Evolutionary conservation across 2,329 filamentous ascomycete species (phyloP).

Genomic region (Ceratocystis variospora): DNA sequence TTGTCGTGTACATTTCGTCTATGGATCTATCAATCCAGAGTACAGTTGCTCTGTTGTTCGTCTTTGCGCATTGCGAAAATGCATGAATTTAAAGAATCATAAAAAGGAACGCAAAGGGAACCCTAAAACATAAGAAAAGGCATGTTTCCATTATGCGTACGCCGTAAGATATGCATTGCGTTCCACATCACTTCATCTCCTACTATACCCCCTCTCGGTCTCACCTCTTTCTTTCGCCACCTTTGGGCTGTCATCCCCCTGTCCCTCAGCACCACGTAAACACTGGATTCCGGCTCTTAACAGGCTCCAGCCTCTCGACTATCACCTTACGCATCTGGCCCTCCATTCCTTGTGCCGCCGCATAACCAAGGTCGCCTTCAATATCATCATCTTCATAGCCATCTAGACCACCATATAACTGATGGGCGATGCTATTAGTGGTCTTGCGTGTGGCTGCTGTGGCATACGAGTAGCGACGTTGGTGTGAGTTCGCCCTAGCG

Average conservation of each 20-base stretch:
- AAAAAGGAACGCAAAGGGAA: neutral
- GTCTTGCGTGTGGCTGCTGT: conserved; percentile 35
- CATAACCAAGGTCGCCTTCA: conserved; percentile 87
- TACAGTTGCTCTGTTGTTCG: too few relatives aligned
- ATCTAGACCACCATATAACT: conserved; percentile 41
- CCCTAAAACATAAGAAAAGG: neutral
- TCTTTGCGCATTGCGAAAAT: too few relatives aligned
- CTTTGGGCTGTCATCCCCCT: neutral
- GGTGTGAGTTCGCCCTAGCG: conserved; percentile 19
- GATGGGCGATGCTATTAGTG: conserved; percentile 39
- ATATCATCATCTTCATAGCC: conserved; percentile 59
- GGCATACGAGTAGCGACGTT: conserved; percentile 42
- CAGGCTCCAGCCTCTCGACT: conserved; percentile 86
- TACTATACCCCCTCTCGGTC: neutral
- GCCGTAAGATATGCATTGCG: neutral
- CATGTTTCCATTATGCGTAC: neutral
- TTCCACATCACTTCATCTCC: neutral
- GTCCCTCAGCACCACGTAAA: conserved; percentile 79
- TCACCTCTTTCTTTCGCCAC: neutral
- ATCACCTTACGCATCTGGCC: conserved; percentile 86
- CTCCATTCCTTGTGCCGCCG: conserved; percentile 86
- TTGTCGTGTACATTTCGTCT: too few relatives aligned
- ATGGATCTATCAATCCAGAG: too few relatives aligned
- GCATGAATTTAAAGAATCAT: neutral
- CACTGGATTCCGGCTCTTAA: conserved; percentile 88